Evolutionary conservation across 345 rosid species (phyloP), one percentile per base, ranked within the genome.

Genomic region (Ceriops tagal): DNA sequence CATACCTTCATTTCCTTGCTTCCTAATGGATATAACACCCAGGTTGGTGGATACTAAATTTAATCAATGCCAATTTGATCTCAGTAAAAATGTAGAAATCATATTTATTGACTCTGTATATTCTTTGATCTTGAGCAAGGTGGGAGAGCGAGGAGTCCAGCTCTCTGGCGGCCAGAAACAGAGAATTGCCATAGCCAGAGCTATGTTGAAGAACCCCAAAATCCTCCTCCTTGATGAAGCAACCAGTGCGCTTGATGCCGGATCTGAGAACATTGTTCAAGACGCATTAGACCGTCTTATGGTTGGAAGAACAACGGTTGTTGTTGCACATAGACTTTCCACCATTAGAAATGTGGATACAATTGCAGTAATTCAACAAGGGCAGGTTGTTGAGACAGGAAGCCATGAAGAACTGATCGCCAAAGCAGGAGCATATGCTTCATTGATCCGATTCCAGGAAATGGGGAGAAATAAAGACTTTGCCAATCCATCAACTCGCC

Each of bases 1-100:
- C 99, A 95, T 69, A 90, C 89, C 81, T 95, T 95, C 80, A 86
- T 95, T 53, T 81, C 92, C 13, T 78, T 86, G 81, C 98, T 95
- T 78, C 99, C 99, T 18, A 84, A 88, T 72, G 97, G 93, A 16
- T 95, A 92, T 65, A 83, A 79, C 66, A 95, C 99, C 32, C 99
- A 95, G 96, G 98, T 93, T 47, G 22, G 83, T 66, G 21, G 34
- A 65, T 15, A 43, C 53, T 28, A 37, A 55, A 27, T 24, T 18
- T 49, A 58, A 20, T 39, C 35, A 59, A 21, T 52, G 35, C 27
- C 39, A 62, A 58, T 58, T 53, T 47, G 24, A 31, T 66, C 34
- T 64, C 43, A 10, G 16, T 32, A 28, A 43, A 39, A 43, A 43
- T 43, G 49, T 13, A 43, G 18, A 43, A 43, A 13, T 13, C 3